Percentiles rank a stretch among this genome's conserved stretches.
phyloP scores from a whole-genome alignment of 2,329 filamentous ascomycete genomes.

The Colletotrichum sidae region DNA sequence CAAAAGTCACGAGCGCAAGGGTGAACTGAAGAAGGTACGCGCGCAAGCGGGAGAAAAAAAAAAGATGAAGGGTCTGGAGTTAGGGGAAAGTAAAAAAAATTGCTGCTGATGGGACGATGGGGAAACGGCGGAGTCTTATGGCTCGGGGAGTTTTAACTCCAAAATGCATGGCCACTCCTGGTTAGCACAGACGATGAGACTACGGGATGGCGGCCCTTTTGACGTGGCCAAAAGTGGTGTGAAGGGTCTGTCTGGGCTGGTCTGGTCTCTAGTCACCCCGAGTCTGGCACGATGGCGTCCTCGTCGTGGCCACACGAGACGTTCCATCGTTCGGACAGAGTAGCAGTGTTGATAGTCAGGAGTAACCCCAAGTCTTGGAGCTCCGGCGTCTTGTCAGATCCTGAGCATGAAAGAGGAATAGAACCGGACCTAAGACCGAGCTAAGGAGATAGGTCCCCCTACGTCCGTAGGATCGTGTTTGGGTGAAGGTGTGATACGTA shows the following conservation, averaged over 20 bases:
- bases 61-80: neutral
- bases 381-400: neutral
- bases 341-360: neutral
- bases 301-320: neutral
- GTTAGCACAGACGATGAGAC: slow-evolving; percentile 23
- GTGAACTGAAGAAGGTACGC: neutral
- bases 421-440: slow-evolving; percentile 18
- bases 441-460: slow-evolving; percentile 19
- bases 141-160: slow-evolving; percentile 4
- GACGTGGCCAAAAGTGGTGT: neutral
- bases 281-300: neutral
- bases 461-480: slow-evolving; percentile 15
- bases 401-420: slow-evolving; percentile 19
- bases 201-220: slow-evolving; percentile 23
- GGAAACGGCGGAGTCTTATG: slow-evolving; percentile 29
- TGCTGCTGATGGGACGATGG: slow-evolving; percentile 22
- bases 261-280: neutral
- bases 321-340: too few species aligned
- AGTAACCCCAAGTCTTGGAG: too few species aligned
- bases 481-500: neutral
- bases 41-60: neutral
- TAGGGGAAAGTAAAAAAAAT: neutral
- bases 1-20: slow-evolving; percentile 11
- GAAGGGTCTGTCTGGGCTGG: slow-evolving; percentile 8
- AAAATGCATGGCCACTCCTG: neutral